Conservation (phyloP, 2,329 filamentous ascomycete species). For the Aspergillus nomiae region DNA sequence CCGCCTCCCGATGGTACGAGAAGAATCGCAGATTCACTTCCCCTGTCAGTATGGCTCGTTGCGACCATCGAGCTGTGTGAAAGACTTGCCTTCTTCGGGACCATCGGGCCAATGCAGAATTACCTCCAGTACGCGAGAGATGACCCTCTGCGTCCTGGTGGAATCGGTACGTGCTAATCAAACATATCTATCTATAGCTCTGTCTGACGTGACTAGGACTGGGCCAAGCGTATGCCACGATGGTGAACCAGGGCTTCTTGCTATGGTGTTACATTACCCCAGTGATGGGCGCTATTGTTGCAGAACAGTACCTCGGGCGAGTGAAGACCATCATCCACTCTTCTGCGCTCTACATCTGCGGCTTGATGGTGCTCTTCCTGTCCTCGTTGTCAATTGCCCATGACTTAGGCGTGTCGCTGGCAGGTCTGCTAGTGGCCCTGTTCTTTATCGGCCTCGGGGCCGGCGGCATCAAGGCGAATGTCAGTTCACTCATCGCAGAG, state of each 20-base stretch:
- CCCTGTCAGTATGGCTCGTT: conserved; percentile 8
- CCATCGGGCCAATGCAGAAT: conserved; percentile 6
- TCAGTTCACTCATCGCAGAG: conserved; percentile 55
- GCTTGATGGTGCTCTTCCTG: neutral
- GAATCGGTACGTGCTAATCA: neutral
- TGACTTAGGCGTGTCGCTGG: neutral
- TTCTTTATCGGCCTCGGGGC: conserved; percentile 62
- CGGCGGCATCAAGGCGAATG: conserved; percentile 65
- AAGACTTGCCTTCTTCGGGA: conserved; percentile 10
- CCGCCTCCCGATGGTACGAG: neutral
- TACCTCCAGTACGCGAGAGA: neutral
- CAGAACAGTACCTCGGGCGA: neutral
- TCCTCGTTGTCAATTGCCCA: neutral
- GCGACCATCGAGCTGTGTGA: conserved; percentile 13
- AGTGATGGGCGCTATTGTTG: conserved; percentile 47
- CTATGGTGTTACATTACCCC: conserved; percentile 52
- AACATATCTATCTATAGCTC: neutral
- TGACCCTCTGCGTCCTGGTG: neutral
- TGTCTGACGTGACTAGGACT: conserved; percentile 7
- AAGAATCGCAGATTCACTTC: neutral
- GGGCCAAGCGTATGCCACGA: conserved; percentile 8
- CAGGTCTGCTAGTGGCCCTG: conserved; percentile 49
- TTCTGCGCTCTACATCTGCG: neutral
- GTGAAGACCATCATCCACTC: neutral
- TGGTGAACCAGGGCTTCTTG: conserved; percentile 27